Evolutionary conservation across 2,329 filamentous ascomycete species (phyloP).

Genomic region (Pseudonectria foliicola): DNA sequence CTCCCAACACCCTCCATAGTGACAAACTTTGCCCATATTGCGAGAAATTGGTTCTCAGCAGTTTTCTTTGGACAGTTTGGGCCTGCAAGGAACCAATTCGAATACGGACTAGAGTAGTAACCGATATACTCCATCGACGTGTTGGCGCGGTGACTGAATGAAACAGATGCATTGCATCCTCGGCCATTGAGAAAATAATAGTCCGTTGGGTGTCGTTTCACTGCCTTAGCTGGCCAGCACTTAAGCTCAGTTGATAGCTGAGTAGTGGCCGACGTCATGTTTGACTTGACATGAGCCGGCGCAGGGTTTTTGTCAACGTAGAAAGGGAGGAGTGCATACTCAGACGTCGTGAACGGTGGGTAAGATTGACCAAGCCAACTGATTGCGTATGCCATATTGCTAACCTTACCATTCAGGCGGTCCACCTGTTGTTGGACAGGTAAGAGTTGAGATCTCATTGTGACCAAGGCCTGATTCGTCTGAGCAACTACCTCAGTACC

Average conservation of each 20-base stretch:
- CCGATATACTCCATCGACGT: conserved; percentile 36
- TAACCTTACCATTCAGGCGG: conserved; percentile 26
- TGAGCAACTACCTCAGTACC: conserved; percentile 28
- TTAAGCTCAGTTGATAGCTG: conserved; percentile 30
- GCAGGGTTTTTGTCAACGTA: conserved; percentile 5
- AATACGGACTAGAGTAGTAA: conserved; percentile 28
- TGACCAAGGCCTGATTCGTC: neutral
- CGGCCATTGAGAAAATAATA: conserved; percentile 30
- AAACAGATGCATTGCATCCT: conserved; percentile 26
- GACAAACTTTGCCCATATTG: conserved; percentile 12
- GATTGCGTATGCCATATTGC: conserved; percentile 39
- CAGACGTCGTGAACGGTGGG: conserved; percentile 35
- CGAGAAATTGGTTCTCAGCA: conserved; percentile 31
- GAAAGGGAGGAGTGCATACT: conserved; percentile 39
- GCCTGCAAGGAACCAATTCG: conserved; percentile 26
- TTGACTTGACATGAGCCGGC: conserved; percentile 6
- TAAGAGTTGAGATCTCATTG: conserved; percentile 6
- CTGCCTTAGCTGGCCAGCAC: conserved; percentile 28
- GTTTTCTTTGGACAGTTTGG: conserved; percentile 22
- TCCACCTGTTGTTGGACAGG: conserved; percentile 16
- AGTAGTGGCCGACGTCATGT: conserved; percentile 22
- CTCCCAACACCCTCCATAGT: neutral
- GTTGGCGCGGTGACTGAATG: conserved; percentile 7
- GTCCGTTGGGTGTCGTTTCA: neutral
- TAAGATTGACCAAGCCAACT: conserved; percentile 37